phyloP scores from a whole-genome alignment of 2,329 filamentous ascomycete species.

The Hypoxylon sp. region DNA sequence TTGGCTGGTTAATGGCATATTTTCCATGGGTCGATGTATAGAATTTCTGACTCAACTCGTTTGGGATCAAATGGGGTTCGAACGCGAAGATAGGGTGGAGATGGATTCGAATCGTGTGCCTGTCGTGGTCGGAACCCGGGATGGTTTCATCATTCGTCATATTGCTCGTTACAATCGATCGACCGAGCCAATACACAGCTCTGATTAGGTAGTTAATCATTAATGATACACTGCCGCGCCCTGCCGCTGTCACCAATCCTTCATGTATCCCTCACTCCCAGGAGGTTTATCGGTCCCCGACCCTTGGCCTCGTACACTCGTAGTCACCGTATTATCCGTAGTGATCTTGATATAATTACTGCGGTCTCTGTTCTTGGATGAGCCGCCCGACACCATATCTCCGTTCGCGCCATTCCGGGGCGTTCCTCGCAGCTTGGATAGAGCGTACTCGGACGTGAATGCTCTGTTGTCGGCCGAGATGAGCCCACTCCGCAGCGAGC shows the following conservation, averaged over 20 bases:
- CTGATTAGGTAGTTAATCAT: not conserved
- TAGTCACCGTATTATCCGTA: slow-evolving; percentile 38
- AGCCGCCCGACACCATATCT: slow-evolving; percentile 26
- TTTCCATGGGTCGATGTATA: not conserved
- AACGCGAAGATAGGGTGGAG: not conserved
- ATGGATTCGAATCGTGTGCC: not conserved
- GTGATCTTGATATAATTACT: slow-evolving; percentile 41
- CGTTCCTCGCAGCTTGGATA: slow-evolving; percentile 29
- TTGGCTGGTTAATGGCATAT: not conserved
- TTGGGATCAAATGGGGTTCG: not conserved
- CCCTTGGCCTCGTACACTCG: slow-evolving; percentile 10
- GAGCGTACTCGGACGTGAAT: slow-evolving; percentile 33
- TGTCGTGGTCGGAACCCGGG: not conserved
- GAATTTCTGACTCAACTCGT: not conserved
- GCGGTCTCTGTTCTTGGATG: slow-evolving; percentile 33
- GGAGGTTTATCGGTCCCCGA: slow-evolving; percentile 2
- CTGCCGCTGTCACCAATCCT: slow-evolving; percentile 29
- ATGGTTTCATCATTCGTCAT: slow-evolving; percentile 1
- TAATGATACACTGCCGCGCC: slow-evolving; percentile 5
- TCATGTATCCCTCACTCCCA: slow-evolving; percentile 35
- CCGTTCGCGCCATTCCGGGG: slow-evolving; percentile 22
- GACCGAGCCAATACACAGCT: slow-evolving; percentile 1
- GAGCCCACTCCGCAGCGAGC: slow-evolving; percentile 38
- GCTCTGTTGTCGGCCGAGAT: slow-evolving; percentile 37
- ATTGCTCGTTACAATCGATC: not conserved